Conservation (phyloP, 108 stramenopile species). For the Fragilariopsis cylindrus region DNA sequence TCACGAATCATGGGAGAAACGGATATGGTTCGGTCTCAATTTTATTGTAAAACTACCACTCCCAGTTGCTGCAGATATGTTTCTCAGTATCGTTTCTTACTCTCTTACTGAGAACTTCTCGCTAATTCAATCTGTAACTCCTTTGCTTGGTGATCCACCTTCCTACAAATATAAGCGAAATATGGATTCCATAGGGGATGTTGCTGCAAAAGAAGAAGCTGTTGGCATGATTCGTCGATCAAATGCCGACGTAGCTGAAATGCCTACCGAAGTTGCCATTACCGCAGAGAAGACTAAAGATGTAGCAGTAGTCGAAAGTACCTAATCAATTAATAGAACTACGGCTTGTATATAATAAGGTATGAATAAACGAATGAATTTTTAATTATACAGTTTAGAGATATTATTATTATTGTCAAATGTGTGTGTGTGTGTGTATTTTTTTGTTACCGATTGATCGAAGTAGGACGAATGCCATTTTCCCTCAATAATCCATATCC, state of each 20-base stretch:
- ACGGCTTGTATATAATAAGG: no score
- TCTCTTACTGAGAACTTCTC: slow-evolving; percentile 49
- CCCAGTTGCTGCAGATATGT: slow-evolving; percentile 71
- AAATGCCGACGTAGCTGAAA: slow-evolving; percentile 36
- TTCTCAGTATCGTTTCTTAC: slow-evolving; percentile 57
- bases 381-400: no score
- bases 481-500: no score
- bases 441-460: no score
- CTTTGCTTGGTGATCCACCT: slow-evolving; percentile 68
- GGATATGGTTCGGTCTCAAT: slow-evolving; percentile 85
- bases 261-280: slow-evolving; percentile 42
- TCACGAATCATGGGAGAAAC: slow-evolving; percentile 85
- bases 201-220: slow-evolving; percentile 79
- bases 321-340: no score
- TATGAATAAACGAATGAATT: no score
- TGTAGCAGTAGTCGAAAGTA: not conserved
- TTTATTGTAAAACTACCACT: slow-evolving; percentile 81
- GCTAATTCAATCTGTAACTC: slow-evolving; percentile 76
- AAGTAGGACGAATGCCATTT: no score
- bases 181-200: slow-evolving; percentile 30
- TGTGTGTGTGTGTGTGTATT: no score
- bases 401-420: no score
- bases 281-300: not conserved
- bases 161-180: slow-evolving; percentile 71
- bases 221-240: slow-evolving; percentile 67